Evolutionary conservation across 2,329 filamentous ascomycete genomes (phyloP).

Genomic region (Falciphora oryzae): DNA sequence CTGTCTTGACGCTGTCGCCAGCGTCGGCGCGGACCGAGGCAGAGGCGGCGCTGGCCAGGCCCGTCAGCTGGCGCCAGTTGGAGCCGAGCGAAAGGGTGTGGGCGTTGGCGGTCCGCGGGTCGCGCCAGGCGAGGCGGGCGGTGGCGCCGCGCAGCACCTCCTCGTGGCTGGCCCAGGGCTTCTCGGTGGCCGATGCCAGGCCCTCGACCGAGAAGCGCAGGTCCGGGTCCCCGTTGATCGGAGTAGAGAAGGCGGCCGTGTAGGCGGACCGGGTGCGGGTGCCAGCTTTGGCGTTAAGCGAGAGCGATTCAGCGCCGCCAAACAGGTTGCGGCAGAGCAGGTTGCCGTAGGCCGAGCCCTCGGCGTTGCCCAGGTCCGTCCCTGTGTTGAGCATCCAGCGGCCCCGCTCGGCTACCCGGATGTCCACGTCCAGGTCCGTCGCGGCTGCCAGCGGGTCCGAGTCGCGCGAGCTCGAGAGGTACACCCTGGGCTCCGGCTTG

Average conservation of each 20-base stretch:
- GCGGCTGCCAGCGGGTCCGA: conserved; percentile 63
- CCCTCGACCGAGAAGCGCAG: conserved; percentile 73
- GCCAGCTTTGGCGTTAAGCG: conserved; percentile 79
- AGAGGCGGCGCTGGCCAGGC: conserved; percentile 64
- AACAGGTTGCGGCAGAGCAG: conserved; percentile 86
- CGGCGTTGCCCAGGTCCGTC: conserved; percentile 87
- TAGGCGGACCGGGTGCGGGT: conserved; percentile 90
- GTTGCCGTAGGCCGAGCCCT: conserved; percentile 89
- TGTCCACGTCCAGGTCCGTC: conserved; percentile 74
- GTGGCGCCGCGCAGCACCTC: conserved; percentile 76
- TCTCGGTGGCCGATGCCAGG: conserved; percentile 76
- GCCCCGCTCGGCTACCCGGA: conserved; percentile 73
- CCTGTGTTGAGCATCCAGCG: conserved; percentile 87
- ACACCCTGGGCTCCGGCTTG: conserved; percentile 74
- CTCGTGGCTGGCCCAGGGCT: conserved; percentile 91
- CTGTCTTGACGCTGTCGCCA: conserved; percentile 60
- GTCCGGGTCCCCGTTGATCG: conserved; percentile 79
- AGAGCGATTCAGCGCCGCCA: conserved; percentile 85
- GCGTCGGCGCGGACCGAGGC: conserved; percentile 78
- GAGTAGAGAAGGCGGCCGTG: conserved; percentile 77
- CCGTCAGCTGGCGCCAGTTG: conserved; percentile 84
- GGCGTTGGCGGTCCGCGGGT: conserved; percentile 52
- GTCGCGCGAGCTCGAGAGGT: conserved; percentile 69
- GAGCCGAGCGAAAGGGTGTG: conserved; percentile 78
- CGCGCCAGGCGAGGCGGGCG: conserved; percentile 68